phyloP scores from a whole-genome alignment of 495 filamentous ascomycete species.

The Hyphodiscus hymeniophilus region DNA sequence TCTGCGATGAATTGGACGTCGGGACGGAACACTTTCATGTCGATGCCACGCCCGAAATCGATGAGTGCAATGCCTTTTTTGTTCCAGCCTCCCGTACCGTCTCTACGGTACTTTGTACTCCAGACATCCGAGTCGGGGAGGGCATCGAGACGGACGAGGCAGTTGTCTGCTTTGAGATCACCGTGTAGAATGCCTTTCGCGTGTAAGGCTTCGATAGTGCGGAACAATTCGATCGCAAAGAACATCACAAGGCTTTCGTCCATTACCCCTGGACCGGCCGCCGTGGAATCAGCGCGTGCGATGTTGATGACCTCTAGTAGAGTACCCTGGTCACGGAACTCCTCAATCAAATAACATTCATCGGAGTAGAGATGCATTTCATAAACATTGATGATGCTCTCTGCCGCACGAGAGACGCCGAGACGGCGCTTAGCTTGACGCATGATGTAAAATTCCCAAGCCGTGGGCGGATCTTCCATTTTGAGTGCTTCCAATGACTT shows the following conservation, averaged over 20 bases:
- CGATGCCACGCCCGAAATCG: slow-evolving; percentile 91
- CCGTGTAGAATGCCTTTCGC: slow-evolving; percentile 75
- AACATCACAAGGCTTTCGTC: slow-evolving; percentile 91
- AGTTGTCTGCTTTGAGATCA: slow-evolving; percentile 93
- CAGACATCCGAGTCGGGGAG: slow-evolving; percentile 36
- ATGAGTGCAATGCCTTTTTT: slow-evolving; percentile 77
- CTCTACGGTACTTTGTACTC: slow-evolving; percentile 48
- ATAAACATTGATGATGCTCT: slow-evolving; percentile 70
- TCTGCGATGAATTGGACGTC: slow-evolving; percentile 87
- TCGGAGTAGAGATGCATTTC: slow-evolving; percentile 83
- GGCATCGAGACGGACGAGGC: slow-evolving; percentile 73
- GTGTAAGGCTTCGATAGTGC: slow-evolving; percentile 84
- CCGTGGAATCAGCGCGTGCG: slow-evolving; percentile 56
- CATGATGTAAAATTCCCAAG: slow-evolving; percentile 98
- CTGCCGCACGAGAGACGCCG: slow-evolving; percentile 54
- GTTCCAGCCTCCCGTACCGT: slow-evolving; percentile 70
- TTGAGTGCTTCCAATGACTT: slow-evolving; percentile 75
- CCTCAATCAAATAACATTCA: slow-evolving; percentile 78
- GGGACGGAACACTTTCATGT: slow-evolving; percentile 74
- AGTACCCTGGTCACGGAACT: slow-evolving; percentile 84
- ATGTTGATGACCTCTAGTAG: slow-evolving; percentile 88
- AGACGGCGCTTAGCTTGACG: slow-evolving; percentile 69
- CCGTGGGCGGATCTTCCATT: slow-evolving; percentile 77
- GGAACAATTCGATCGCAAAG: slow-evolving; percentile 83
- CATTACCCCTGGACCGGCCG: slow-evolving; percentile 49